Conservation (phyloP, 2,329 filamentous ascomycete genomes). For the Exophiala xenobiotica region DNA sequence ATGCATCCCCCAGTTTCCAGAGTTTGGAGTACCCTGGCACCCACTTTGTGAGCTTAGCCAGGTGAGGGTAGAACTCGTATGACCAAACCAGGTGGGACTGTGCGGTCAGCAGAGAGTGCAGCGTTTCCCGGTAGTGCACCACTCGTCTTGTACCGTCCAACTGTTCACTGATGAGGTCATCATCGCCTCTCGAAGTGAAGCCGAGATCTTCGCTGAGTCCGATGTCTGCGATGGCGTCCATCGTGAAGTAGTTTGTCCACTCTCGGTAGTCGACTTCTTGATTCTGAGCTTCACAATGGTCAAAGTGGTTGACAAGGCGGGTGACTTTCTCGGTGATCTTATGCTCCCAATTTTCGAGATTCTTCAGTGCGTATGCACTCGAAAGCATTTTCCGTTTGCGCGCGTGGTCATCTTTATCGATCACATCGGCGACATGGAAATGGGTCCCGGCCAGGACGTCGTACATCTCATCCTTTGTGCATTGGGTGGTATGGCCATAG, state of each 20-base stretch:
- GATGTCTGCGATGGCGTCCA: conserved; percentile 43
- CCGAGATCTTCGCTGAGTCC: conserved; percentile 38
- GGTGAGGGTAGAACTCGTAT: conserved; percentile 27
- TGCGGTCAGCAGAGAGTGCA: conserved; percentile 9
- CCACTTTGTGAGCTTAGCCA: conserved; percentile 18
- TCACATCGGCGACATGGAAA: conserved; percentile 34
- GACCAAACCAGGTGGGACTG: conserved; percentile 30
- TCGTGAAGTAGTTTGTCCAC: conserved; percentile 41
- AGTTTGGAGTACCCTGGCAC: conserved; percentile 25
- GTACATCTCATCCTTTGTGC: conserved; percentile 22
- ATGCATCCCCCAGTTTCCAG: conserved; percentile 34
- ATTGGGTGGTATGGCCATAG: conserved; percentile 40
- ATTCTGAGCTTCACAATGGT: conserved; percentile 31
- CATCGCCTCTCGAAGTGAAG: conserved; percentile 39
- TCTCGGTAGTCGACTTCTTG: conserved; percentile 38
- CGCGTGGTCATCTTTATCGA: conserved; percentile 40
- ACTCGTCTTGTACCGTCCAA: conserved; percentile 33
- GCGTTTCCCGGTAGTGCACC: conserved; percentile 29
- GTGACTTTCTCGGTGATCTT: conserved; percentile 41
- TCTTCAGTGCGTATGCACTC: conserved; percentile 42
- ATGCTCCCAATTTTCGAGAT: conserved; percentile 43
- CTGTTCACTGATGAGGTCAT: conserved; percentile 16
- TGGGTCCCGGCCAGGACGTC: conserved; percentile 6
- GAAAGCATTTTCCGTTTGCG: conserved; percentile 42
- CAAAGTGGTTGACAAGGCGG: conserved; percentile 38